Conservation (phyloP, 2,329 filamentous ascomycete species). For the Alternaria ethzedia region DNA sequence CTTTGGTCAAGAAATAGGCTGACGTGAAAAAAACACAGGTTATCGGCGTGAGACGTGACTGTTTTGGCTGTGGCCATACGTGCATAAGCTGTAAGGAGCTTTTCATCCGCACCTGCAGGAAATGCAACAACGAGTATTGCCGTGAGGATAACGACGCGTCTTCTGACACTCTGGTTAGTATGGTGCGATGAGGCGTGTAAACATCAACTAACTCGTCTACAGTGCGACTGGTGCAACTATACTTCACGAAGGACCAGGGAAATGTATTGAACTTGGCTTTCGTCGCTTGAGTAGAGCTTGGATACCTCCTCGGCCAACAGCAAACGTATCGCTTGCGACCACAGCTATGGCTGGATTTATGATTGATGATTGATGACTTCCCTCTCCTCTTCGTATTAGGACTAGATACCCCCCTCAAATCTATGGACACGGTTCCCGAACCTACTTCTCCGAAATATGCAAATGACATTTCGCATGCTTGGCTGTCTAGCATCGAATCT, state of each 20-base stretch:
- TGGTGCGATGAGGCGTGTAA: too few relatives aligned
- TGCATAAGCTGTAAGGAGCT: constrained; percentile 76
- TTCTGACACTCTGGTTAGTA: constrained; percentile 61
- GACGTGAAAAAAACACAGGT: constrained; percentile 38
- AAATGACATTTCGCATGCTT: too few relatives aligned
- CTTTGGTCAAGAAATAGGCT: constrained; percentile 34
- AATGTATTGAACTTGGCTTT: constrained; percentile 34
- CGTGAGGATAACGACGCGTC: constrained; percentile 83
- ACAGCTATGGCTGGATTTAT: background rate
- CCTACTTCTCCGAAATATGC: background rate
- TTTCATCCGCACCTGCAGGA: constrained; percentile 73
- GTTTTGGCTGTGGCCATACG: constrained; percentile 86
- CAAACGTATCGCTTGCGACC: background rate
- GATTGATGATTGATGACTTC: constrained; percentile 14
- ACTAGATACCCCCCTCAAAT: constrained; percentile 27
- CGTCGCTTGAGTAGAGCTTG: background rate
- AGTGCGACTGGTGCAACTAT: constrained; percentile 51
- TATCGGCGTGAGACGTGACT: constrained; percentile 69
- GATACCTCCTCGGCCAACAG: background rate
- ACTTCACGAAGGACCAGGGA: constrained; percentile 44
- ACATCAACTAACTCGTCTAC: constrained; percentile 6
- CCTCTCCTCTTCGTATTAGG: constrained; percentile 14
- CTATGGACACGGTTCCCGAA: background rate
- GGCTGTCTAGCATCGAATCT: too few relatives aligned
- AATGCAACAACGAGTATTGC: constrained; percentile 82